Evolutionary conservation across 2,329 filamentous ascomycete species (phyloP).

Genomic region (Massarina eburnea): DNA sequence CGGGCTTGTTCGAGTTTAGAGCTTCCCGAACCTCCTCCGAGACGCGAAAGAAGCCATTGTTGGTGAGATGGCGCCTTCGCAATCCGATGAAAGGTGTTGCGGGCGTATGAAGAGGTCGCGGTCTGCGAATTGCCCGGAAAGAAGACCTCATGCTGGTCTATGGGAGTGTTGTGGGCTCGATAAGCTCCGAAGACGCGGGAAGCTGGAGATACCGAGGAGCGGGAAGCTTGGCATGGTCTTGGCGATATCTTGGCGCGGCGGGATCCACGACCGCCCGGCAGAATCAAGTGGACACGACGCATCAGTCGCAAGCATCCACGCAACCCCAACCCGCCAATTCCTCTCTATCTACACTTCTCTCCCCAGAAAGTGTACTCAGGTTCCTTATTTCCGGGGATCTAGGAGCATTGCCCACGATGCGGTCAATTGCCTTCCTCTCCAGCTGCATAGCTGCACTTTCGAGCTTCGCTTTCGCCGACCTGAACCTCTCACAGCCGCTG

Average conservation of each 20-base stretch:
- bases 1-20: constrained; percentile 70
- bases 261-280: constrained; percentile 14
- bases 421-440: constrained; percentile 39
- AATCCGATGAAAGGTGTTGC: neutral
- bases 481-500: constrained; percentile 62
- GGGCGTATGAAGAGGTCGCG: constrained; percentile 11
- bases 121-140: constrained; percentile 18
- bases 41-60: constrained; percentile 63
- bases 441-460: constrained; percentile 60
- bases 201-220: neutral
- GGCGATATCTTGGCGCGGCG: constrained; percentile 19
- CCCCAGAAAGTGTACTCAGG: neutral
- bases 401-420: constrained; percentile 41
- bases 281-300: constrained; percentile 43
- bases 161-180: neutral
- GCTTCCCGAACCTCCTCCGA: constrained; percentile 84
- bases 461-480: constrained; percentile 59
- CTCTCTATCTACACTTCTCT: neutral
- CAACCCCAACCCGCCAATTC: constrained; percentile 15
- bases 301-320: constrained; percentile 20
- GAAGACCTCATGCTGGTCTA: constrained; percentile 28
- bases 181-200: neutral
- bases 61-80: constrained; percentile 33
- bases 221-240: constrained; percentile 5
- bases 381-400: neutral